Percentiles rank a stretch among this genome's conserved stretches.
Conservation (phyloP, 768 basidiomycete genomes). For the Kondoa malvinella region DNA sequence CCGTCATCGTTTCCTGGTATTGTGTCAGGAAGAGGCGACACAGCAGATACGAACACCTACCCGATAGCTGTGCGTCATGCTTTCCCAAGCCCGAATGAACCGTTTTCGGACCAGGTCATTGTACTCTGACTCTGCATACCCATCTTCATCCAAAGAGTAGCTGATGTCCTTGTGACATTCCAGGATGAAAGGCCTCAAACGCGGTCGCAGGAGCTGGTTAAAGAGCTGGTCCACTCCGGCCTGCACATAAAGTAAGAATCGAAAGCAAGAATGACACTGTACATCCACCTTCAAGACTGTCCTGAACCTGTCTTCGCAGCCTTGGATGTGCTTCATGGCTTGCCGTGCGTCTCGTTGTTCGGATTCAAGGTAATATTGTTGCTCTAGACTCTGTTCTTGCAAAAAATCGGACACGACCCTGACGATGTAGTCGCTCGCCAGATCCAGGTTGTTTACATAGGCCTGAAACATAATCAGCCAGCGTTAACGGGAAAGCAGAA, state of each 20-base stretch:
- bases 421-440: conserved; percentile 76
- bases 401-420: conserved; percentile 40
- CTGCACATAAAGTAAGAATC: conserved; percentile 33
- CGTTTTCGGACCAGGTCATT: conserved; percentile 73
- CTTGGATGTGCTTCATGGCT: conserved; percentile 16
- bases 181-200: conserved; percentile 58
- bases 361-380: conserved; percentile 17
- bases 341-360: conserved; percentile 18
- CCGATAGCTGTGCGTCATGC: conserved; percentile 68
- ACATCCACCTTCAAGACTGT: conserved; percentile 50
- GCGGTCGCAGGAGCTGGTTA: conserved; percentile 80
- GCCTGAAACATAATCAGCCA: conserved; percentile 39
- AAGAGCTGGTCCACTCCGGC: conserved; percentile 81
- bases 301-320: conserved; percentile 41
- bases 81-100: conserved; percentile 77
- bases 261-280: not conserved
- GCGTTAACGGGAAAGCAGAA: not conserved
- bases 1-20: conserved; percentile 62
- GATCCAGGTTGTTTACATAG: conserved; percentile 80
- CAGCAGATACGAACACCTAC: conserved; percentile 34
- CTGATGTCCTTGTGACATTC: conserved; percentile 82
- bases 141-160: conserved; percentile 77
- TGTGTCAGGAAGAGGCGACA: not conserved
- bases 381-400: not conserved
- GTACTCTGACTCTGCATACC: conserved; percentile 64